Conservation (phyloP, 2,329 filamentous ascomycete species). For the Phoma sp. region DNA sequence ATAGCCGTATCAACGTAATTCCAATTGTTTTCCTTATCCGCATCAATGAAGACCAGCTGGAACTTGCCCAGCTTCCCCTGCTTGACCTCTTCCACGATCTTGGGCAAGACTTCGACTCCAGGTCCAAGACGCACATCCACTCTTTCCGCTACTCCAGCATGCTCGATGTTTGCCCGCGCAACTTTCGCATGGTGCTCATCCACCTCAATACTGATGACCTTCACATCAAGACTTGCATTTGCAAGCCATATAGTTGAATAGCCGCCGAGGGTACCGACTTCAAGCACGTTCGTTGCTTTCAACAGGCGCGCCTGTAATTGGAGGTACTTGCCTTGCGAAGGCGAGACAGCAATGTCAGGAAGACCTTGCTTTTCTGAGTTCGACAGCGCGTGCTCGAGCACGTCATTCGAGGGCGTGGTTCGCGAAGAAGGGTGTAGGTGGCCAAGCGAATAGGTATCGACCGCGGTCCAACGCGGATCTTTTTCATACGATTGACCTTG, state of each 20-base stretch:
- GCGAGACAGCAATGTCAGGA: slow-evolving; percentile 46
- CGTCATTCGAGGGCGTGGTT: slow-evolving; percentile 34
- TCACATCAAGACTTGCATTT: slow-evolving; percentile 41
- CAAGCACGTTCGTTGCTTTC: slow-evolving; percentile 50
- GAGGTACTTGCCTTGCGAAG: slow-evolving; percentile 45
- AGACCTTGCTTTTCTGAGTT: slow-evolving; percentile 34
- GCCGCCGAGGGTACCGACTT: slow-evolving; percentile 64
- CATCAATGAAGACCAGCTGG: slow-evolving; percentile 63
- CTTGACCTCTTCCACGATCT: slow-evolving; percentile 52
- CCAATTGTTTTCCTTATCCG: slow-evolving; percentile 60
- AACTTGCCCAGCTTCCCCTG: slow-evolving; percentile 51
- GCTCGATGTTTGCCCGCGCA: slow-evolving; percentile 55
- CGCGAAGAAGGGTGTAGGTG: slow-evolving; percentile 44
- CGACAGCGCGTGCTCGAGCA: slow-evolving; percentile 33
- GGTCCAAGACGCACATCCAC: slow-evolving; percentile 57
- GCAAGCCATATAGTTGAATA: slow-evolving; percentile 64
- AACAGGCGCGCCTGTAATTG: slow-evolving; percentile 42
- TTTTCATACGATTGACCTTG: slow-evolving; percentile 33
- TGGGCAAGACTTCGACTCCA: slow-evolving; percentile 53
- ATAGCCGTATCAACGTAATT: slow-evolving; percentile 58
- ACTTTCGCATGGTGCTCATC: slow-evolving; percentile 56
- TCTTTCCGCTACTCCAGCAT: slow-evolving; percentile 51
- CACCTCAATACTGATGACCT: slow-evolving; percentile 62
- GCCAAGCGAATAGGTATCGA: slow-evolving; percentile 47
- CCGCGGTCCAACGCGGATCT: slow-evolving; percentile 49